Evolutionary conservation across 2,329 filamentous ascomycete genomes (phyloP), one percentile per base, ranked within the genome.

Genomic region (Talaromyces marneffei): DNA sequence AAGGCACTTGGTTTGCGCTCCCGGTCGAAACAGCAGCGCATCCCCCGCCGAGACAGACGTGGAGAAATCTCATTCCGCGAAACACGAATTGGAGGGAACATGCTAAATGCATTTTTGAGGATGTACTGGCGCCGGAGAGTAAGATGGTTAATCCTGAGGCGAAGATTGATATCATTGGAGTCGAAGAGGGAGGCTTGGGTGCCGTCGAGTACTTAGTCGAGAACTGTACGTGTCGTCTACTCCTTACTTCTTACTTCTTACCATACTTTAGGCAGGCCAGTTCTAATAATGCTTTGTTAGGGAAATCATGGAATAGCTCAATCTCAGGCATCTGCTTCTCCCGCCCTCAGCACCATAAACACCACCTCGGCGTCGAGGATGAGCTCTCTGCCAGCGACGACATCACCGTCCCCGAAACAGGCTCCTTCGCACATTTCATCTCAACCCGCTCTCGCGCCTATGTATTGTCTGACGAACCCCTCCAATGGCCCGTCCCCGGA

Each of bases 131-230:
- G 27, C 64, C 68, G 1, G 59, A 64, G 4, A 75, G 75, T 0
- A 72, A 76, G 8, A 64, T 86, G 5, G 75, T 84, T 0, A 69
- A 76, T 0, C 60, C 76, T 0, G 72, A 80, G 1, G 84, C 85
- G 0, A 81, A 80, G 48, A 69, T 96, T 20, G 86, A 92, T 69
- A 71, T 96, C 33, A 79, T 96, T 53, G 90, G 84, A 1, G 77
- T 94, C 16, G 86, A 88, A 1, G 85, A 89, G 59, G 86, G 86
- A 3, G 86, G 85, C 0, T 80, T 86, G 33, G 75, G 80, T 1
- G 77, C 85, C 0, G 73, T 87, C 29, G 69, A 75, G 14, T 87
- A 88, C 64, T 77, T 94, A 9, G 80, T 86, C 37, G 66, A 80
- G 2, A 70, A 83, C 9, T 79, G 78, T 72, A 81, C 87, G 4